Evolutionary conservation across 2,329 filamentous ascomycete genomes (phyloP).

Genomic region (Stemphylium lycopersici): DNA sequence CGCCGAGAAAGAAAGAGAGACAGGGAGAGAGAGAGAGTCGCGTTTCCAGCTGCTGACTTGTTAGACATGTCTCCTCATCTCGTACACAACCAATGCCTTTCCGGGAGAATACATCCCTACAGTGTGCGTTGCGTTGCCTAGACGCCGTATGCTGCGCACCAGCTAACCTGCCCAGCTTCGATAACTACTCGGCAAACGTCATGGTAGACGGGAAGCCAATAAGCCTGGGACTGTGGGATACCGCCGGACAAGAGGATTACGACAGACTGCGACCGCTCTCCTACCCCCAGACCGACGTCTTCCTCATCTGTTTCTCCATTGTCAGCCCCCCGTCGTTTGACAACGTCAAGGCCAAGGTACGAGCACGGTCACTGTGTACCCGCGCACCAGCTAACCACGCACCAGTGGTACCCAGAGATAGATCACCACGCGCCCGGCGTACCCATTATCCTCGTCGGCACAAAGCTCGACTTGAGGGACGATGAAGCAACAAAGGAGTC

Average conservation of each 20-base stretch:
- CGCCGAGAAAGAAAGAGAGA: constrained; percentile 22
- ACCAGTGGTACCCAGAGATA: constrained; percentile 95
- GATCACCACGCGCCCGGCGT: constrained; percentile 95
- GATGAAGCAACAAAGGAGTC: constrained; percentile 81
- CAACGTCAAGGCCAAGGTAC: constrained; percentile 97
- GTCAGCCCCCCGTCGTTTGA: constrained; percentile 97
- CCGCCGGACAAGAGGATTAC: constrained; percentile 97
- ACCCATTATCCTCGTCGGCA: constrained; percentile 95
- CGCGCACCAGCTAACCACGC: constrained; percentile 22
- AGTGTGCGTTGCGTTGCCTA: constrained; percentile 66
- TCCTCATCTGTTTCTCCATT: constrained; percentile 98
- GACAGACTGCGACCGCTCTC: constrained; percentile 92
- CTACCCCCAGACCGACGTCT: constrained; percentile 98
- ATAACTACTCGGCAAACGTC: constrained; percentile 98
- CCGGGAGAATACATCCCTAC: constrained; percentile 99
- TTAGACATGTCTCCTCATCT: constrained; percentile 98
- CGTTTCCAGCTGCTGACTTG: constrained; percentile 33
- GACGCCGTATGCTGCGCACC: constrained; percentile 4
- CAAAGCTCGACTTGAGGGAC: constrained; percentile 94
- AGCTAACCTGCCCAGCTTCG: constrained; percentile 69
- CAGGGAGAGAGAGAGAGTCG: constrained; percentile 17
- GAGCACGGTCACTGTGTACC: background rate
- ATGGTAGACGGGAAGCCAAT: constrained; percentile 99
- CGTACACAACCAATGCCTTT: constrained; percentile 99
- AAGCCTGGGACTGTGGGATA: constrained; percentile 97